Evolutionary conservation across 306 rosid species (phyloP), one percentile per base, ranked within the genome.

Genomic region (Crotalaria pallida): DNA sequence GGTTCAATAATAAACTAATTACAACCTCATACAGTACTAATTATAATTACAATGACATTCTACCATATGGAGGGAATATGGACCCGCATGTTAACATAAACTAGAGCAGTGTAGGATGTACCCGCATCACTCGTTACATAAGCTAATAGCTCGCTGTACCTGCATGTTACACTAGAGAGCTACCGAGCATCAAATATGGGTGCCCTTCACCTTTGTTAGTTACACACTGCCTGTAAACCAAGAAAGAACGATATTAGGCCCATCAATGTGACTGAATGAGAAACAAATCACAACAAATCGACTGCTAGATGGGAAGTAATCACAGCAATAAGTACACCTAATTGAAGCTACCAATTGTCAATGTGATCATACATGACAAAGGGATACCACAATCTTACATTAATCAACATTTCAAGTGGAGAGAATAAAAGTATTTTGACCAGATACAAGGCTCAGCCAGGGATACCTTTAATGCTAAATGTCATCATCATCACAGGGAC

Each of bases 211-310:
- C 83, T 48, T 79, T 59, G 82, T 70, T 75, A 83, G 78, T 86
- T 81, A 57, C 91, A 80, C 38, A 88, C 87, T 40, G 86, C 90
- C 96, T 90, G 88, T 55, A 81, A 79, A 74, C 26, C 56, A 82
- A 56, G 57, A 58, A 81, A 31, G 17, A 80, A 49, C 55, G 36
- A 59, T 11, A 60, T 71, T 67, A 55, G 51, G 45, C 33, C 12
- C 26, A 40, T 33, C 33, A 16, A 56, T 36, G 27, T 31, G 72
- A 64, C 22, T 3, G 4, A 74, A 3, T 40, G 13, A 50, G 17
- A 84, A 72, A 55, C 61, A 71, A 57, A 79, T 79, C 23, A 75
- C 62, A 72, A 78, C 40, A 77, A 67, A 65, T 31, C 66, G 19
- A 59, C 56, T n/a, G 64, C 66, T 73, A 57, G 50, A 70, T 58